Evolutionary conservation across 345 rosid genomes (phyloP).

Genomic region (Limnanthes douglasii): DNA sequence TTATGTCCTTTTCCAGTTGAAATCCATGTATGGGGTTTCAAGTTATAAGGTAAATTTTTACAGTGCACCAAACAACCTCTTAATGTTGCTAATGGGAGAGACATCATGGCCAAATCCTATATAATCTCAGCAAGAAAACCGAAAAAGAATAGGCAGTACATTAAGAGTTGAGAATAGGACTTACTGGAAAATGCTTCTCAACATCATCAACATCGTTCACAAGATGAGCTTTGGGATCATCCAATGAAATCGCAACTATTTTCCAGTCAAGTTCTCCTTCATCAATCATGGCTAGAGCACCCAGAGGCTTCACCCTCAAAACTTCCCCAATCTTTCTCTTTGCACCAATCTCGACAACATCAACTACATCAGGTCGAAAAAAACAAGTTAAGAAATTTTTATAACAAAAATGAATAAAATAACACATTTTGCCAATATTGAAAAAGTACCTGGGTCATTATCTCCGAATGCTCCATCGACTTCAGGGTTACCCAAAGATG

Average conservation of each 20-base stretch:
- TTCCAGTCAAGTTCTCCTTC: constrained; percentile 99
- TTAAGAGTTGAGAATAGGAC: constrained; percentile 8
- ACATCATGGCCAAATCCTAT: too few relatives aligned
- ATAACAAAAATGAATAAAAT: neutral
- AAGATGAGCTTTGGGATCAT: constrained; percentile 89
- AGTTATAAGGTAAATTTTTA: too few relatives aligned
- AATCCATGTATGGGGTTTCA: too few relatives aligned
- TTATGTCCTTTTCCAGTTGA: too few relatives aligned
- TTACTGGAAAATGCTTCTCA: constrained; percentile 87
- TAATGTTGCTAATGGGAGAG: too few relatives aligned
- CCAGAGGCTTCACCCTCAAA: constrained; percentile 75
- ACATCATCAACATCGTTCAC: constrained; percentile 81
- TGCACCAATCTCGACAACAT: constrained; percentile 85
- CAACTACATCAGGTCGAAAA: constrained; percentile 29
- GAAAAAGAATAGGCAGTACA: too few relatives aligned
- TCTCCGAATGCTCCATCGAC: constrained; percentile 92
- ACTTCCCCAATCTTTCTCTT: constrained; percentile 60
- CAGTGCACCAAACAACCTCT: too few relatives aligned
- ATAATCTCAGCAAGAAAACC: too few relatives aligned
- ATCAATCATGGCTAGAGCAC: constrained; percentile 89
- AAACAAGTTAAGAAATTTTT: neutral
- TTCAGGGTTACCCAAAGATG: constrained; percentile 58
- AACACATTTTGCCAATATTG: neutral
- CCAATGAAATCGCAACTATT: constrained; percentile 81
- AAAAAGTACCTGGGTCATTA: constrained; percentile 64